Conservation (phyloP, 805 yeast genomes). For the Brettanomyces bruxellensis region DNA sequence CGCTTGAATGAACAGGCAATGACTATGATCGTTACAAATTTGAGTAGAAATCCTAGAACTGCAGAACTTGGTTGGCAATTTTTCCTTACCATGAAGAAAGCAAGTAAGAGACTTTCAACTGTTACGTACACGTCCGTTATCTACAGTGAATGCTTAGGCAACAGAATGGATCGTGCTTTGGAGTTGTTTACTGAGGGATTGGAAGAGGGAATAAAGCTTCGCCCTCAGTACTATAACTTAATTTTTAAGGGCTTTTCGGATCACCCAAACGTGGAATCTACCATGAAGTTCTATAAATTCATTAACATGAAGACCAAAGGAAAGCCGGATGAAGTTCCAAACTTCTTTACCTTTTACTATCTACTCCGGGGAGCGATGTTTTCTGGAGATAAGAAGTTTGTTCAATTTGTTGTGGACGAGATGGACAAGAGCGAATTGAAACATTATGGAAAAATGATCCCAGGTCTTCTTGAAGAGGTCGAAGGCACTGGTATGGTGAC, state of each 20-base stretch:
- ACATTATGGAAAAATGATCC: slow-evolving; percentile 32
- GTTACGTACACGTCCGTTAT: slow-evolving; percentile 39
- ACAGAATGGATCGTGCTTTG: slow-evolving; percentile 34
- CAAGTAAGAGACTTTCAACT: slow-evolving; percentile 24
- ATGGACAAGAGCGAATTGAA: slow-evolving; percentile 22
- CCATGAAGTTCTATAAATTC: slow-evolving; percentile 31
- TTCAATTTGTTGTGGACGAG: slow-evolving; percentile 31
- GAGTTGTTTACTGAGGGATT: slow-evolving; percentile 29
- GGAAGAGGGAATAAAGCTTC: slow-evolving; percentile 25
- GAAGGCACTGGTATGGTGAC: slow-evolving; percentile 9
- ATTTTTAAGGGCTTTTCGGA: slow-evolving; percentile 41
- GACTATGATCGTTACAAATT: slow-evolving; percentile 44
- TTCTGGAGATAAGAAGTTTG: slow-evolving; percentile 23
- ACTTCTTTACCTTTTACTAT: slow-evolving; percentile 40
- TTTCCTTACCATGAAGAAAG: slow-evolving; percentile 31
- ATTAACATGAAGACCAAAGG: slow-evolving; percentile 19
- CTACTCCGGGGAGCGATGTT: slow-evolving; percentile 31
- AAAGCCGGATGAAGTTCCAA: slow-evolving; percentile 27
- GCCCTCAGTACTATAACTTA: slow-evolving; percentile 32
- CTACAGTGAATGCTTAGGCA: slow-evolving; percentile 35
- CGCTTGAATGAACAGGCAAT: slow-evolving; percentile 35
- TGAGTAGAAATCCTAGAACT: slow-evolving; percentile 38
- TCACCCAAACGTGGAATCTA: slow-evolving; percentile 24
- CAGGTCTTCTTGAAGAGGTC: slow-evolving; percentile 23
- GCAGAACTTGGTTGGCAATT: slow-evolving; percentile 42